These are phyloP conservation scores for Sequoiadendron giganteum DNA, from an alignment of 75 land plant species.

Conservation along the genomic window DNA sequence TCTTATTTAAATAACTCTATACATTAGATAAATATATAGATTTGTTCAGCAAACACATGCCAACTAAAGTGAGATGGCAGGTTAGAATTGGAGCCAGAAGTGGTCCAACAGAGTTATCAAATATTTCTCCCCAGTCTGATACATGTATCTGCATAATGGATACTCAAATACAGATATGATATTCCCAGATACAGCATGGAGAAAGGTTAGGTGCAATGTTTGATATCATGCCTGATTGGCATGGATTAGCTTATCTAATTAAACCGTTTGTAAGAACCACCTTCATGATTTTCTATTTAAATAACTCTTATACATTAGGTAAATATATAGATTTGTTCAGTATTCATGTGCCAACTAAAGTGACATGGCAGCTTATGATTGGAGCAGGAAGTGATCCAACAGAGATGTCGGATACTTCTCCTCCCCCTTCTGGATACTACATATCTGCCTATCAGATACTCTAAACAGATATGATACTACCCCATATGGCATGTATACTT, in stretches of 20 bases:
- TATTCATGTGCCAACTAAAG: not conserved
- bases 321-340: not conserved
- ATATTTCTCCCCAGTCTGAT: no score
- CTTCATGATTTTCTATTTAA: not conserved
- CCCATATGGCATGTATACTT: no score
- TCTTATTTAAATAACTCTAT: not conserved
- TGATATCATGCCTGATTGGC: not conserved
- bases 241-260: not conserved
- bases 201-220: not conserved
- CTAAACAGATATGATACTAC: no score
- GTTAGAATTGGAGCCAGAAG: not conserved
- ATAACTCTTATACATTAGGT: not conserved
- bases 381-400: not conserved
- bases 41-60: not conserved
- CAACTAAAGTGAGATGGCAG: not conserved
- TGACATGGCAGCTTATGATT: not conserved
- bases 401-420: no score
- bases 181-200: no score
- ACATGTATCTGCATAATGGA: no score
- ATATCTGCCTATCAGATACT: no score
- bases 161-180: not conserved
- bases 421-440: no score
- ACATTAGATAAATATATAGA: no score
- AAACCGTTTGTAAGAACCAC: not conserved
- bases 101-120: not conserved